Evolutionary conservation across 768 basidiomycete species (phyloP).

Genomic region (Psilocybe sp.): DNA sequence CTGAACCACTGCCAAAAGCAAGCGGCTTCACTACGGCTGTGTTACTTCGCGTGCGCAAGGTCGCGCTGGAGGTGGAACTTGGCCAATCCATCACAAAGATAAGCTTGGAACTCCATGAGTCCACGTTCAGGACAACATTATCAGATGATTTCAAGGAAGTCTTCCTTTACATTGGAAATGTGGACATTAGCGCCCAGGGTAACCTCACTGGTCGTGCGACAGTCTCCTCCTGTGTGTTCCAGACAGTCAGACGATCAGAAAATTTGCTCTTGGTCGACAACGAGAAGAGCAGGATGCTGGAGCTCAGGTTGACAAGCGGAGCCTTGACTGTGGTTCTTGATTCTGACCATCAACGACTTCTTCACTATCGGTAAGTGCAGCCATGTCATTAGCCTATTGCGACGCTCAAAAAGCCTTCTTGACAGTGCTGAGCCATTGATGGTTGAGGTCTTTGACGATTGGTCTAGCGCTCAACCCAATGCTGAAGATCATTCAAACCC

Average conservation of each 20-base stretch:
- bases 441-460: conserved; percentile 78
- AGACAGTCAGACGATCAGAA: conserved; percentile 61
- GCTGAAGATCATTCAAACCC: conserved; percentile 43
- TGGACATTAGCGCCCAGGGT: conserved; percentile 69
- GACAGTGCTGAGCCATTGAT: conserved; percentile 74
- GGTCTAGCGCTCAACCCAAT: conserved; percentile 52
- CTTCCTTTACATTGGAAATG: conserved; percentile 58
- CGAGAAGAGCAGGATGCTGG: conserved; percentile 56
- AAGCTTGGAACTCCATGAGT: conserved; percentile 60
- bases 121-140: conserved; percentile 64
- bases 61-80: conserved; percentile 76
- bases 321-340: conserved; percentile 63
- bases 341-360: conserved; percentile 71
- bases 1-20: conserved; percentile 6
- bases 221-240: conserved; percentile 73
- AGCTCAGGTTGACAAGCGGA: conserved; percentile 74
- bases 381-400: neutral
- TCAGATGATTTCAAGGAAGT: conserved; percentile 61
- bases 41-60: conserved; percentile 68
- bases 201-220: conserved; percentile 67
- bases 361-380: conserved; percentile 68
- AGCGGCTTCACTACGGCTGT: conserved; percentile 59
- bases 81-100: conserved; percentile 81
- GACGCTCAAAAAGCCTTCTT: conserved; percentile 1
- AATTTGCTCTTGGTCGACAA: conserved; percentile 27